A percentile compares a stretch with the other conserved stretches of the same genome.
Evolutionary conservation across 768 basidiomycete species (phyloP).

Genomic region (Pholiota conissans): DNA sequence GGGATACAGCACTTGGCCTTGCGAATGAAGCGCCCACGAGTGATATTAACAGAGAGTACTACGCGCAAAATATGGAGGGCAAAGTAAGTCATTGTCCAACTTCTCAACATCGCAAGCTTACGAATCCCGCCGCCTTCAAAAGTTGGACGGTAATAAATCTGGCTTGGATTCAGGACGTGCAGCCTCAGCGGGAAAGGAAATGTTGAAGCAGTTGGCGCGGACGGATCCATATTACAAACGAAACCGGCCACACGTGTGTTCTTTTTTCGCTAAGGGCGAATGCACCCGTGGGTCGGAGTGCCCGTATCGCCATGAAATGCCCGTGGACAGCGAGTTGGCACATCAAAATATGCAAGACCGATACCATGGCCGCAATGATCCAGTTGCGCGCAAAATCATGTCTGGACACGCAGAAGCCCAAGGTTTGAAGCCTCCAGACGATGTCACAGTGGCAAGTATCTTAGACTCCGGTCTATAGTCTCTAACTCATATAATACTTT

Average conservation of each 20-base stretch:
- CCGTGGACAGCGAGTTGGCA: constrained; percentile 75
- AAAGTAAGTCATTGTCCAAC: constrained; percentile 51
- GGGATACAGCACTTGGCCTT: constrained; percentile 89
- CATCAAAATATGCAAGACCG: constrained; percentile 95
- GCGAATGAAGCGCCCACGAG: constrained; percentile 91
- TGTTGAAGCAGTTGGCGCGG: constrained; percentile 92
- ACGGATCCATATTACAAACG: constrained; percentile 98
- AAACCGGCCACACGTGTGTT: constrained; percentile 91
- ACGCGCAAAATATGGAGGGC: constrained; percentile 88
- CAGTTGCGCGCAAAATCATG: constrained; percentile 92
- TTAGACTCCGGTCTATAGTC: background rate
- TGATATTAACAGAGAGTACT: constrained; percentile 95
- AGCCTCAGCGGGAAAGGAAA: constrained; percentile 87
- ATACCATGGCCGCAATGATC: constrained; percentile 90
- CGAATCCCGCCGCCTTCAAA: constrained; percentile 3
- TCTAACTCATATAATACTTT: background rate
- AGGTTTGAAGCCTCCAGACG: constrained; percentile 90
- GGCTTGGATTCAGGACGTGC: constrained; percentile 61
- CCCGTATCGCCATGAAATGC: constrained; percentile 94
- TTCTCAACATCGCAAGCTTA: background rate
- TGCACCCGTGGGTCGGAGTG: constrained; percentile 91
- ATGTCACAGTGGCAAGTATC: constrained; percentile 73
- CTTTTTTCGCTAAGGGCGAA: constrained; percentile 94
- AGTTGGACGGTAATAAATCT: constrained; percentile 76
- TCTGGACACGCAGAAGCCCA: constrained; percentile 73